phyloP scores from a whole-genome alignment of 495 filamentous ascomycete genomes.

The Penicillium coffeae region DNA sequence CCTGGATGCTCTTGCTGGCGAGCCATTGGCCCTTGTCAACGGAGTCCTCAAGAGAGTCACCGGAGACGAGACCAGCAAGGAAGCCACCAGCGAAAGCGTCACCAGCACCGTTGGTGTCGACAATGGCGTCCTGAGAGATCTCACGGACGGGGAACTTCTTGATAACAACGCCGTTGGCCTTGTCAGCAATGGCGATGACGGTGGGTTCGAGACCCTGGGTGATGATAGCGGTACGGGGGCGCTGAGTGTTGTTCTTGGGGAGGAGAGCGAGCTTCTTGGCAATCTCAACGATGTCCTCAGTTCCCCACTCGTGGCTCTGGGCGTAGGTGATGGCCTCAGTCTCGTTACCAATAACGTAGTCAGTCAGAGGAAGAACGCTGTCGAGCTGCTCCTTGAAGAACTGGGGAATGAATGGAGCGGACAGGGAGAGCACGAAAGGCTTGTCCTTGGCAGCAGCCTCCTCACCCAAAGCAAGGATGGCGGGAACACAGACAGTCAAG shows the following conservation, averaged over 20 bases:
- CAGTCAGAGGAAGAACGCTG: slow-evolving; percentile 80
- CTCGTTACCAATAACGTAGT: slow-evolving; percentile 97
- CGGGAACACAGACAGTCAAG: slow-evolving; percentile 83
- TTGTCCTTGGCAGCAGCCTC: slow-evolving; percentile 88
- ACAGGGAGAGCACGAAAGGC: slow-evolving; percentile 83
- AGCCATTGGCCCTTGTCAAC: slow-evolving; percentile 95
- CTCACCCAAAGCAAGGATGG: slow-evolving; percentile 81
- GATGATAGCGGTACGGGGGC: slow-evolving; percentile 78
- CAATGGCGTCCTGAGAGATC: slow-evolving; percentile 70
- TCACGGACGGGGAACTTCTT: slow-evolving; percentile 75
- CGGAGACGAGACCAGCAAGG: slow-evolving; percentile 79
- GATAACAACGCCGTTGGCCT: slow-evolving; percentile 59
- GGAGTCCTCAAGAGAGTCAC: slow-evolving; percentile 67
- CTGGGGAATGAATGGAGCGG: slow-evolving; percentile 90
- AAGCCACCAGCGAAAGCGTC: slow-evolving; percentile 97
- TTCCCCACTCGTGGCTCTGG: slow-evolving; percentile 65
- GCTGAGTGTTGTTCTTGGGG: slow-evolving; percentile 82
- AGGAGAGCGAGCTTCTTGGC: slow-evolving; percentile 79
- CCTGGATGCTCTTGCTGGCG: slow-evolving; percentile 84
- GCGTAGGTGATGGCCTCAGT: slow-evolving; percentile 85
- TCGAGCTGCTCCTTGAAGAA: slow-evolving; percentile 98
- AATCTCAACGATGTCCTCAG: slow-evolving; percentile 80
- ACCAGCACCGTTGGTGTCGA: slow-evolving; percentile 94
- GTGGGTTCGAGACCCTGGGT: slow-evolving; percentile 93
- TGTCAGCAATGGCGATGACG: slow-evolving; percentile 63